Evolutionary conservation across 139 green algal species (phyloP).

Genomic region (Micractinium sp.): DNA sequence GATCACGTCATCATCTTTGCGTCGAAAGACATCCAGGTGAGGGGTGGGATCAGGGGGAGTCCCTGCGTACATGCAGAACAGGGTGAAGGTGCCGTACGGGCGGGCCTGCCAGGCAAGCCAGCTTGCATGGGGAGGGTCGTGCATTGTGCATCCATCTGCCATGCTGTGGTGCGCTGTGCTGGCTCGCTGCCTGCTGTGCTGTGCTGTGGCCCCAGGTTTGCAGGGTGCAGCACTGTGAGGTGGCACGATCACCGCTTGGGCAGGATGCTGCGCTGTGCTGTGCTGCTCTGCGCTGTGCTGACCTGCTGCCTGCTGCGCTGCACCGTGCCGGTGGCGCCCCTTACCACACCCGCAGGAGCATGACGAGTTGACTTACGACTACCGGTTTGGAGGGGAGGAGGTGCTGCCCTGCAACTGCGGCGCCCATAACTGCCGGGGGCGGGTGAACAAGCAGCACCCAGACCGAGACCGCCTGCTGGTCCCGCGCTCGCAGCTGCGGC

Average conservation of each 20-base stretch:
- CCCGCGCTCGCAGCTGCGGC: constrained; percentile 10
- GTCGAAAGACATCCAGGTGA: constrained; percentile 50
- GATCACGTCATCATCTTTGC: constrained; percentile 84
- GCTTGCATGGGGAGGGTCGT: no score
- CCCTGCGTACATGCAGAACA: no score
- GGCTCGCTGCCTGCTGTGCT: not conserved
- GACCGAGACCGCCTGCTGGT: not conserved
- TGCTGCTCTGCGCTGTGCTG: not conserved
- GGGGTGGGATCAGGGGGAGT: no score
- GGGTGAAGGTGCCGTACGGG: no score
- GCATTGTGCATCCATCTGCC: no score
- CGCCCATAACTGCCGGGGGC: constrained; percentile 63
- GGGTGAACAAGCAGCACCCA: constrained; percentile 62
- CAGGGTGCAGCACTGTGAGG: not conserved
- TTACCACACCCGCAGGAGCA: not conserved
- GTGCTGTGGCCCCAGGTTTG: not conserved
- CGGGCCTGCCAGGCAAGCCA: no score
- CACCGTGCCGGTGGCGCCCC: not conserved
- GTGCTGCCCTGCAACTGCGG: constrained; percentile 84
- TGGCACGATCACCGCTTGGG: not conserved
- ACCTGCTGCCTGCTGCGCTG: not conserved
- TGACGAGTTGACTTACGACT: constrained; percentile 72
- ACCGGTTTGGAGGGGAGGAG: constrained; percentile 58
- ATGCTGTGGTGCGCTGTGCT: not conserved
- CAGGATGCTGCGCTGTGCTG: not conserved